Percentiles rank a stretch among this genome's conserved stretches.
Conservation (phyloP, 1,139 yeast genomes). For the Candida pseudocylindracea region DNA sequence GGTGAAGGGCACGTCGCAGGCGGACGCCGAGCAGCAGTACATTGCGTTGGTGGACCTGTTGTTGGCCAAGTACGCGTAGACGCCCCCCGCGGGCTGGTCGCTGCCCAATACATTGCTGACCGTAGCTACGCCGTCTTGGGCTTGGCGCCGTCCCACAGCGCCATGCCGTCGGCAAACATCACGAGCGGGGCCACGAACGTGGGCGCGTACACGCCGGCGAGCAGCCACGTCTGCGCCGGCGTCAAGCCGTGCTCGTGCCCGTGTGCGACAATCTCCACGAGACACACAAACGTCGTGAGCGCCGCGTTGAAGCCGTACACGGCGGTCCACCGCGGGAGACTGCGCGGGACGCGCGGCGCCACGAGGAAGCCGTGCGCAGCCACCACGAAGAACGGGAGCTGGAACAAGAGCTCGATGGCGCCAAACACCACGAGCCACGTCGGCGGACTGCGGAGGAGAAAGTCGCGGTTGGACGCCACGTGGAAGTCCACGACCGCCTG, state of each 20-base stretch:
- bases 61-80: slow-evolving; percentile 20
- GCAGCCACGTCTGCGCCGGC: slow-evolving; percentile 12
- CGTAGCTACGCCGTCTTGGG: not conserved
- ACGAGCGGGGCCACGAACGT: slow-evolving; percentile 40
- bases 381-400: slow-evolving; percentile 51
- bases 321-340: slow-evolving; percentile 26
- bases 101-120: no score
- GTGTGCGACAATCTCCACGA: slow-evolving; percentile 16
- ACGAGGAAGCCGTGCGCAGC: slow-evolving; percentile 8
- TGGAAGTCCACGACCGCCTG: slow-evolving; percentile 30
- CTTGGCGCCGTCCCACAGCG: not conserved
- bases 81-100: no score
- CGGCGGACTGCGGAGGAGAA: slow-evolving; percentile 28
- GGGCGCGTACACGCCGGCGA: slow-evolving; percentile 37
- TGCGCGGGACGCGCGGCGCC: slow-evolving; percentile 3
- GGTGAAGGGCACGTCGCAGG: slow-evolving; percentile 65
- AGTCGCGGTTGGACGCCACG: slow-evolving; percentile 40
- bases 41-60: slow-evolving; percentile 54
- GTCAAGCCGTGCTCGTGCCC: slow-evolving; percentile 14
- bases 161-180: slow-evolving; percentile 23
- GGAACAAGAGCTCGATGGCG: slow-evolving; percentile 45
- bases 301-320: slow-evolving; percentile 62
- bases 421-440: slow-evolving; percentile 61
- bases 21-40: slow-evolving; percentile 78
- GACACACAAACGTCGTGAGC: slow-evolving; percentile 48